These are phyloP conservation scores for Centaurea solstitialis DNA, from an alignment of 129 eudicot species.

Conservation along the genomic window DNA sequence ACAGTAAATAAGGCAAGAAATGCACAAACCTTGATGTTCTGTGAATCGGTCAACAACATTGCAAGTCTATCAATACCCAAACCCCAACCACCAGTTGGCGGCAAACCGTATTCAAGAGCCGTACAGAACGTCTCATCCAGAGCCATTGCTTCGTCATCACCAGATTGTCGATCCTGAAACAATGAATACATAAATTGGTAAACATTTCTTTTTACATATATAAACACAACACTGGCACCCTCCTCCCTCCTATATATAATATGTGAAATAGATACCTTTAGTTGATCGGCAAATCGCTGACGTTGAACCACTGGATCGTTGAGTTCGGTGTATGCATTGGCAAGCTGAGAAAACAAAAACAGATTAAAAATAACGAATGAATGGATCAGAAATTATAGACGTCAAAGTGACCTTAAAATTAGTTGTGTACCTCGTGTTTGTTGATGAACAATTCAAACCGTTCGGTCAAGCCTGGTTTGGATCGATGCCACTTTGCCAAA, in stretches of 20 bases:
- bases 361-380: neutral
- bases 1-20: neutral
- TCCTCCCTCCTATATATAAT: neutral
- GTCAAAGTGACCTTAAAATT: neutral
- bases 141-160: conserved; percentile 99
- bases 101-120: conserved; percentile 91
- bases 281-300: conserved; percentile 92
- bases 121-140: conserved; percentile 90
- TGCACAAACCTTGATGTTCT: conserved; percentile 76
- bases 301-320: conserved; percentile 98
- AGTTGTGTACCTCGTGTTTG: conserved; percentile 78
- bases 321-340: conserved; percentile 94
- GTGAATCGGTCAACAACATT: conserved; percentile 89
- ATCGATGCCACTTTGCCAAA: conserved; percentile 96
- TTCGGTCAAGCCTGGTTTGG: conserved; percentile 83
- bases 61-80: conserved; percentile 87
- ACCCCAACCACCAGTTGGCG: conserved; percentile 99
- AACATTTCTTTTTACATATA: neutral
- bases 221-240: too few species aligned
- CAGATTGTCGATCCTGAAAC: conserved; percentile 94
- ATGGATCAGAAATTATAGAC: neutral
- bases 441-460: conserved; percentile 89
- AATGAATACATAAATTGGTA: neutral
- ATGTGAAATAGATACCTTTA: conserved; percentile 51
- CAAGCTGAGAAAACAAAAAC: conserved; percentile 50